Evolutionary conservation across 2,329 filamentous ascomycete genomes (phyloP).

Genomic region (Arthrobotrys entomopaga): DNA sequence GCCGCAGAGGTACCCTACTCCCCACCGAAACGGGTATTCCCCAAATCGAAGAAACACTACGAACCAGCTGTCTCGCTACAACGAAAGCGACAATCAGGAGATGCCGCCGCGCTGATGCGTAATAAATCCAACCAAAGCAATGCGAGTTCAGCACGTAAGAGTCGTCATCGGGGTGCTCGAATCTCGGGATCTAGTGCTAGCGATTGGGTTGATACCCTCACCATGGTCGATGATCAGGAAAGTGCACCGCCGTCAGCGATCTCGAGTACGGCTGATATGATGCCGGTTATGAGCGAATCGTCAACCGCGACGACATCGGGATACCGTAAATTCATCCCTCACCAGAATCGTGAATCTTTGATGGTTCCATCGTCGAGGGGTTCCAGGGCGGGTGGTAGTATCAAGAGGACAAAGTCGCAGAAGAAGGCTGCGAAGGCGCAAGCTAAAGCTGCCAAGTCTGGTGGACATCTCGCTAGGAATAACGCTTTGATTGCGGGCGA

Average conservation of each 20-base stretch:
- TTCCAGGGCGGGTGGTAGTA: neutral
- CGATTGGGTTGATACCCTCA: conserved; percentile 50
- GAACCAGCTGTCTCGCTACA: conserved; percentile 23
- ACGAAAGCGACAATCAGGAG: conserved; percentile 35
- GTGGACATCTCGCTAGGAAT: conserved; percentile 29
- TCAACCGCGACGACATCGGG: neutral
- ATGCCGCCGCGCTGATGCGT: conserved; percentile 1
- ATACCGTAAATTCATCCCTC: neutral
- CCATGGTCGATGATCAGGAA: conserved; percentile 41
- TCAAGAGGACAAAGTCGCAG: conserved; percentile 6
- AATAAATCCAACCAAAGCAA: conserved; percentile 19
- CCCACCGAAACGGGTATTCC: conserved; percentile 19
- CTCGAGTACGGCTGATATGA: conserved; percentile 4
- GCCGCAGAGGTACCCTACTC: conserved; percentile 37
- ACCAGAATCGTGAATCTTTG: conserved; percentile 6
- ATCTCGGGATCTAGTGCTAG: conserved; percentile 15
- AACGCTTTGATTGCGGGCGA: conserved; percentile 37
- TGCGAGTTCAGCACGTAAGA: conserved; percentile 7
- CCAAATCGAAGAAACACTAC: conserved; percentile 24
- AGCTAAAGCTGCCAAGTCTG: neutral
- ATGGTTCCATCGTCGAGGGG: conserved; percentile 12
- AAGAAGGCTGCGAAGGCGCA: conserved; percentile 21
- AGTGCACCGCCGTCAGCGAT: neutral
- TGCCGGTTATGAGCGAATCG: neutral
- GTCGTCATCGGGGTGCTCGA: conserved; percentile 23